Evolutionary conservation across 2,329 filamentous ascomycete species (phyloP).

Genomic region (Ophioceras dolichostomum): DNA sequence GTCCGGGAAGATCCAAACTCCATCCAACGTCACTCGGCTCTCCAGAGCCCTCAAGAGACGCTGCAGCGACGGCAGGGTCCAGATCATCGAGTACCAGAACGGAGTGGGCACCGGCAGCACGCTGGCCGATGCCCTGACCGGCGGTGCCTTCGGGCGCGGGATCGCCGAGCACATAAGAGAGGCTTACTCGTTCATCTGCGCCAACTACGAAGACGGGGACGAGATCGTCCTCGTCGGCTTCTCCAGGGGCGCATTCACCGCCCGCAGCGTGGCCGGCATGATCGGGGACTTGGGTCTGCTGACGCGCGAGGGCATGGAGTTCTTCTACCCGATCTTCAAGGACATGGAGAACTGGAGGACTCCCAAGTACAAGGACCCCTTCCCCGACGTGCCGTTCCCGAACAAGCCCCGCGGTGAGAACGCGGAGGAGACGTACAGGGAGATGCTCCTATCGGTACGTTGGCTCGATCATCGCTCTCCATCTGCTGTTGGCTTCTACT

Average conservation of each 20-base stretch:
- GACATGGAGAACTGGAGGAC: slow-evolving; percentile 43
- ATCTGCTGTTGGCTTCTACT: too few species aligned
- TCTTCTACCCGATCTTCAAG: slow-evolving; percentile 43
- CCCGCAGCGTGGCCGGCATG: slow-evolving; percentile 42
- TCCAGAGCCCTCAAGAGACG: slow-evolving; percentile 40
- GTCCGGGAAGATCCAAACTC: slow-evolving; percentile 31
- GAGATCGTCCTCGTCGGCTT: slow-evolving; percentile 45
- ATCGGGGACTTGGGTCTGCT: slow-evolving; percentile 37
- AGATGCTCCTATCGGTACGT: slow-evolving; percentile 26
- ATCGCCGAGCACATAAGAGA: slow-evolving; percentile 46
- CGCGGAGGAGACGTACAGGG: slow-evolving; percentile 29
- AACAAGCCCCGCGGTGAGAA: slow-evolving; percentile 33
- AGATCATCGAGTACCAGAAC: slow-evolving; percentile 49
- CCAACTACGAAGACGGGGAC: slow-evolving; percentile 47
- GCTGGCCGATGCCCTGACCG: slow-evolving; percentile 34
- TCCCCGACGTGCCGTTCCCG: slow-evolving; percentile 31
- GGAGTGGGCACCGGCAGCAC: slow-evolving; percentile 44
- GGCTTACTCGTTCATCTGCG: slow-evolving; percentile 49
- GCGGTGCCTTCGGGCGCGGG: slow-evolving; percentile 42
- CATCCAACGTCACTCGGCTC: slow-evolving; percentile 50
- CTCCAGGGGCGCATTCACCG: slow-evolving; percentile 43
- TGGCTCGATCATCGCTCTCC: too few species aligned
- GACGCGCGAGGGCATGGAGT: slow-evolving; percentile 37
- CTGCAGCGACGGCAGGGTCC: slow-evolving; percentile 37
- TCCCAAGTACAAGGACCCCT: slow-evolving; percentile 29